These are phyloP conservation scores for Exophiala bonariae DNA, from an alignment of 2,329 filamentous ascomycete species.

Conservation along the genomic window DNA sequence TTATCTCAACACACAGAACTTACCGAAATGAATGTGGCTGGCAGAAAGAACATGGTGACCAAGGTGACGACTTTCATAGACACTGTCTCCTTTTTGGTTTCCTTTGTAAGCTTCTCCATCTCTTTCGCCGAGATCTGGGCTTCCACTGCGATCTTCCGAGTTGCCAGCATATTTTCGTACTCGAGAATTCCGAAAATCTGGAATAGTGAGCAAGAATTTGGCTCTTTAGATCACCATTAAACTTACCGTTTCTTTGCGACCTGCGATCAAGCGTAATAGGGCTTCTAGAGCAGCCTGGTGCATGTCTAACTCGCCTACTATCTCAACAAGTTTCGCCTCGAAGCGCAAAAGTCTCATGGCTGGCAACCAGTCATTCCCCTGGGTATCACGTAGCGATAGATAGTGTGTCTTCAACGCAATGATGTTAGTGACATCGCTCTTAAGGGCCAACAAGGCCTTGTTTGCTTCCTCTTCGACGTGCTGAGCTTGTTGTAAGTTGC, in stretches of 20 bases:
- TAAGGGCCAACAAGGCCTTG: conserved; percentile 33
- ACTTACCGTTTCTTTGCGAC: conserved; percentile 30
- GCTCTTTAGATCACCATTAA: conserved; percentile 28
- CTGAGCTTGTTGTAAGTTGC: conserved; percentile 35
- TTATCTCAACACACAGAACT: too few relatives aligned
- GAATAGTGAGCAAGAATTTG: not conserved
- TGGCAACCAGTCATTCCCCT: conserved; percentile 11
- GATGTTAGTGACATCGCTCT: conserved; percentile 34
- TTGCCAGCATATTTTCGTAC: conserved; percentile 36
- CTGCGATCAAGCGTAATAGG: conserved; percentile 25
- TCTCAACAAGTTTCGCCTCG: conserved; percentile 19
- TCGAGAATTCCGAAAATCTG: conserved; percentile 38
- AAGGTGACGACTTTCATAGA: conserved; percentile 36
- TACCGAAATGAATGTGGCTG: conserved; percentile 39
- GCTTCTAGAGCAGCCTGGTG: conserved; percentile 28
- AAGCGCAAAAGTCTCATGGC: conserved; percentile 19
- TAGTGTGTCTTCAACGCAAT: conserved; percentile 25
- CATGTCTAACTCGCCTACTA: conserved; percentile 28
- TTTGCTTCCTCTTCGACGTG: conserved; percentile 39
- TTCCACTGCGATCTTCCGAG: conserved; percentile 29
- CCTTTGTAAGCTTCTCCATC: conserved; percentile 32
- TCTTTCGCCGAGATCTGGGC: conserved; percentile 27
- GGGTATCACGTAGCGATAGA: not conserved
- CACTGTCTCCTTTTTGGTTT: conserved; percentile 32
- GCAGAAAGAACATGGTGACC: conserved; percentile 36